Evolutionary conservation across 345 rosid species (phyloP).

Genomic region (Acer saccharum): DNA sequence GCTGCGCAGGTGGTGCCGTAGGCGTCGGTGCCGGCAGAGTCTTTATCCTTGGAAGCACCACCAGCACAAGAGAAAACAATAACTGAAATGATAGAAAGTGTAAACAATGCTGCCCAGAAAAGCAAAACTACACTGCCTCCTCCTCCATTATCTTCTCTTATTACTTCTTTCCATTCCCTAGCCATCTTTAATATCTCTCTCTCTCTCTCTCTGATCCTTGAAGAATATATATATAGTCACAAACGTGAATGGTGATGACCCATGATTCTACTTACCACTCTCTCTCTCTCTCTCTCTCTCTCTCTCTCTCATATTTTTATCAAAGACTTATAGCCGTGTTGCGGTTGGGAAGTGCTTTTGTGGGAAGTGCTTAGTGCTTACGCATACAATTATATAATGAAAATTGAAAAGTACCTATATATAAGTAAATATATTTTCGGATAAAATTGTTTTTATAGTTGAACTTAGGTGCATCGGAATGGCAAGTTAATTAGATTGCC

Average conservation of each 20-base stretch:
- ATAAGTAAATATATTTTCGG: not conserved
- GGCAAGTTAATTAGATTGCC: too few species aligned
- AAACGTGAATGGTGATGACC: too few species aligned
- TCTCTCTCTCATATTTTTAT: too few species aligned
- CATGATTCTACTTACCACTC: not conserved
- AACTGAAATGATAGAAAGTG: conserved; percentile 33
- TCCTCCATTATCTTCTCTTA: not conserved
- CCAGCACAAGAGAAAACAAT: conserved; percentile 51
- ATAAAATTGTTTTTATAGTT: not conserved
- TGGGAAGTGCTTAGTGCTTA: not conserved
- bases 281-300: not conserved
- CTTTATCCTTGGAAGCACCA: conserved; percentile 50
- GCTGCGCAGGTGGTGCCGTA: conserved; percentile 38
- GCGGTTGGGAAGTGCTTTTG: not conserved
- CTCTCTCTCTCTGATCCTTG: not conserved
- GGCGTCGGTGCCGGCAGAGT: conserved; percentile 29
- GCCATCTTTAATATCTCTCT: conserved; percentile 25
- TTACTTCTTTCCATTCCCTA: conserved; percentile 30
- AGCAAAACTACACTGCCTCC: conserved; percentile 17
- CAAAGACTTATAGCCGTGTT: not conserved
- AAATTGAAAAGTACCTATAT: not conserved
- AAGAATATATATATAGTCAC: too few species aligned
- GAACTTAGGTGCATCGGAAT: not conserved
- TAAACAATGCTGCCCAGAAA: conserved; percentile 38
- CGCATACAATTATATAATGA: not conserved